Evolutionary conservation across 2,329 filamentous ascomycete species (phyloP).

Genomic region (Cladosporium cucumerinum): DNA sequence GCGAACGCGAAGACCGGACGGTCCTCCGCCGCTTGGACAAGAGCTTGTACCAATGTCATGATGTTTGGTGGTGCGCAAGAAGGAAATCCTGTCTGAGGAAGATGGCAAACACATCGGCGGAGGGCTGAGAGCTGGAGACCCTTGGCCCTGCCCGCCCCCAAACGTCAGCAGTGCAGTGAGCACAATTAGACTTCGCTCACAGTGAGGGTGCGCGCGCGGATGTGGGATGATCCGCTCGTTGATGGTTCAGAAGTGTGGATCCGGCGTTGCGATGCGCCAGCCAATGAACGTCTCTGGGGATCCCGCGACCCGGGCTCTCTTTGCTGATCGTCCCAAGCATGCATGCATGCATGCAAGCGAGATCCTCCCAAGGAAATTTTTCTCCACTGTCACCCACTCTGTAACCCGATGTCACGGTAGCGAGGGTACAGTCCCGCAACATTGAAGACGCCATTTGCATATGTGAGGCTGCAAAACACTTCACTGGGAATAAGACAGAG

Average conservation of each 20-base stretch:
- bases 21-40: slow-evolving; percentile 8
- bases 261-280: neutral
- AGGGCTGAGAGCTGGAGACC: too few relatives aligned
- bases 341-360: neutral
- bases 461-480: neutral
- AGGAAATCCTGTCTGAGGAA: neutral
- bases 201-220: neutral
- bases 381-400: neutral
- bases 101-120: neutral
- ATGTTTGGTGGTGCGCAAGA: neutral
- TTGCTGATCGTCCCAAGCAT: neutral
- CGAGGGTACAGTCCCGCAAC: neutral
- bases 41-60: neutral
- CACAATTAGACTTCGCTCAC: slow-evolving; percentile 1
- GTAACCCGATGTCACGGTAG: neutral
- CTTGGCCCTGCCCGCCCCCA: too few relatives aligned
- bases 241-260: neutral
- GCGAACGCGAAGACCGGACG: slow-evolving; percentile 7
- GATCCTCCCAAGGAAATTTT: neutral
- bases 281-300: neutral
- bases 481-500: neutral
- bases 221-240: neutral
- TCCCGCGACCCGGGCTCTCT: neutral
- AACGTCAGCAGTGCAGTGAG: neutral
- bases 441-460: neutral